A percentile compares a stretch with the other conserved stretches of the same genome.
Conservation (phyloP, 1,139 yeast species). For the Hyphopichia wangnamkhiaoensis region DNA sequence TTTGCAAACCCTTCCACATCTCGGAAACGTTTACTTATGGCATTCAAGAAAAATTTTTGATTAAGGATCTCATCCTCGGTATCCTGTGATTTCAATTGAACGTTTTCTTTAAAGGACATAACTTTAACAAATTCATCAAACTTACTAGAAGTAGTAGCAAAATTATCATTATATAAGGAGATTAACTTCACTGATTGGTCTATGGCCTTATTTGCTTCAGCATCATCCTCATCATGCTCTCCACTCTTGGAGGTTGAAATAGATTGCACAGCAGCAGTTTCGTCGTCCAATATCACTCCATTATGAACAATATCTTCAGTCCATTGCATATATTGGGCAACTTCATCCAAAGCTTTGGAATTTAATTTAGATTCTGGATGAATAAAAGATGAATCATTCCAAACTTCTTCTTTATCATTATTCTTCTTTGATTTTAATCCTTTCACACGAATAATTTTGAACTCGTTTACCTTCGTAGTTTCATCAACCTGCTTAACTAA, state of each 20-base stretch:
- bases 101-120: conserved; percentile 42
- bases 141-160: conserved; percentile 17
- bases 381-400: conserved; percentile 18
- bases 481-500: conserved; percentile 42
- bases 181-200: conserved; percentile 22
- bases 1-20: conserved; percentile 94
- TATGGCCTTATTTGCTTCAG: conserved; percentile 12
- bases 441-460: conserved; percentile 64
- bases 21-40: conserved; percentile 74
- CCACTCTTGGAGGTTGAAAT: conserved; percentile 13
- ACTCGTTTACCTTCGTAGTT: conserved; percentile 24
- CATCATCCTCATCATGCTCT: conserved; percentile 11
- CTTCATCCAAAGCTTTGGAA: conserved; percentile 31
- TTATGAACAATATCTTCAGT: conserved; percentile 25
- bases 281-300: conserved; percentile 13
- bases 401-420: conserved; percentile 19
- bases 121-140: conserved; percentile 26
- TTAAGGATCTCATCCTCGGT: conserved; percentile 19
- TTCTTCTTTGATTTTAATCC: conserved; percentile 55
- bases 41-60: conserved; percentile 52
- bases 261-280: conserved; percentile 9
- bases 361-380: conserved; percentile 23
- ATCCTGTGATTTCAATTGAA: conserved; percentile 17
- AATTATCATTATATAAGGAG: conserved; percentile 17
- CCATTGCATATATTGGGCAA: conserved; percentile 30